Conservation (phyloP, 305 asterid species). For the Fraxinus paxiana region DNA sequence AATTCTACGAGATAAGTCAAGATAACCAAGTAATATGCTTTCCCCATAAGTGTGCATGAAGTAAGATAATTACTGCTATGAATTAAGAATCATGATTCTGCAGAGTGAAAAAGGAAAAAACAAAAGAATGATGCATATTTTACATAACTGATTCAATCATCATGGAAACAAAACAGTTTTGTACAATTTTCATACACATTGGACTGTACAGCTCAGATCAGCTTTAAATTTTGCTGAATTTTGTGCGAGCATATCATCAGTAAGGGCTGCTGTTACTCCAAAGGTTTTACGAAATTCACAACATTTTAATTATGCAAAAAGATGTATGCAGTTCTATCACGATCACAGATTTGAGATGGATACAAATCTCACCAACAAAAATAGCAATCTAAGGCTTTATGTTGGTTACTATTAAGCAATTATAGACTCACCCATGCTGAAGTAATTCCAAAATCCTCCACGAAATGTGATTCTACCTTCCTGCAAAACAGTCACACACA, state of each 20-base stretch:
- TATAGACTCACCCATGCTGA: constrained; percentile 76
- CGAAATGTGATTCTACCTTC: constrained; percentile 74
- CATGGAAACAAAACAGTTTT: background rate
- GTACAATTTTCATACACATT: background rate
- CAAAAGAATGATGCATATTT: background rate
- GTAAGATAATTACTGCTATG: background rate
- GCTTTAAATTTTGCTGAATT: background rate
- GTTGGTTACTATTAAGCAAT: background rate
- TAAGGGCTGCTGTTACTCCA: background rate
- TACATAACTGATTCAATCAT: background rate
- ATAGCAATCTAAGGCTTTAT: background rate
- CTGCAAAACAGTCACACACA: constrained; percentile 42
- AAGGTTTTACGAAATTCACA: background rate
- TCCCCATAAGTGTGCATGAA: background rate
- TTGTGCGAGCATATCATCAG: background rate
- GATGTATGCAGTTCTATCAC: background rate
- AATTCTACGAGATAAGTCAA: background rate
- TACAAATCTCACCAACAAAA: background rate
- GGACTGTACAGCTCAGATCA: background rate
- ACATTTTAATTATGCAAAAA: background rate
- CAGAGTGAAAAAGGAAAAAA: background rate
- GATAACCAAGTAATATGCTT: background rate
- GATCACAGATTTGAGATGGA: background rate
- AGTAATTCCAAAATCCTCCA: constrained; percentile 98
- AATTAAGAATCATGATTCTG: background rate